Conservation (phyloP, 2,329 filamentous ascomycete genomes). For the Botrytis deweyae region DNA sequence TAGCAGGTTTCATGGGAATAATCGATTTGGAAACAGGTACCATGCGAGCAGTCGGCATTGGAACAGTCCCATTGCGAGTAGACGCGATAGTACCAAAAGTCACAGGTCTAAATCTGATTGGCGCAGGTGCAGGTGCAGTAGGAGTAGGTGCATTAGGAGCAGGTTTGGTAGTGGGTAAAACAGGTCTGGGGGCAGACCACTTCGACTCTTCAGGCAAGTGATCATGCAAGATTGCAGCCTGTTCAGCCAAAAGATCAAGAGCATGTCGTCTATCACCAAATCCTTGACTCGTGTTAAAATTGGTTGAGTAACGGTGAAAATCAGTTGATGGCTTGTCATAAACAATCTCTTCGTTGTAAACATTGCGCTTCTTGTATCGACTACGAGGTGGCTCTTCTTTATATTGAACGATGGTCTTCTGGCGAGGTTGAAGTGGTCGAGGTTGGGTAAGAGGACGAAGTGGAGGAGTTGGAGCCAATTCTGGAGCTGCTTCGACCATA, state of each 20-base stretch:
- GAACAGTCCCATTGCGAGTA: background rate
- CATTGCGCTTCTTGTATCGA: background rate
- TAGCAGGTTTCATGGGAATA: background rate
- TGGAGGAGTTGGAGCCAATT: background rate
- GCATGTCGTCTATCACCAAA: background rate
- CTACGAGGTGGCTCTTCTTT: background rate
- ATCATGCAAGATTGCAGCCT: background rate
- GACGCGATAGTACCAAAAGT: background rate
- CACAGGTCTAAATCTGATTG: background rate
- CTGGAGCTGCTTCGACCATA: background rate
- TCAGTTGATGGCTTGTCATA: background rate
- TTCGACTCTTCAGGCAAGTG: background rate
- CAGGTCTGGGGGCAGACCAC: too few species aligned
- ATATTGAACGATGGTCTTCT: background rate
- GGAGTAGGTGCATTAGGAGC: background rate
- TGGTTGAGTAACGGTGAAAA: background rate
- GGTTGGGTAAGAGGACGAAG: background rate
- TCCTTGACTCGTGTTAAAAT: background rate
- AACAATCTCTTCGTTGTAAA: background rate
- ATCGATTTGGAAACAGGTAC: background rate
- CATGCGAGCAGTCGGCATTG: background rate
- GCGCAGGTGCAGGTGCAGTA: background rate
- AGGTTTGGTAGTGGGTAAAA: background rate
- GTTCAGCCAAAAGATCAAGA: constrained; percentile 1
- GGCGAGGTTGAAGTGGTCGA: constrained; percentile 1